These are phyloP conservation scores for Fusarium succisae DNA, from an alignment of 2,329 filamentous ascomycete genomes.

Conservation along the genomic window DNA sequence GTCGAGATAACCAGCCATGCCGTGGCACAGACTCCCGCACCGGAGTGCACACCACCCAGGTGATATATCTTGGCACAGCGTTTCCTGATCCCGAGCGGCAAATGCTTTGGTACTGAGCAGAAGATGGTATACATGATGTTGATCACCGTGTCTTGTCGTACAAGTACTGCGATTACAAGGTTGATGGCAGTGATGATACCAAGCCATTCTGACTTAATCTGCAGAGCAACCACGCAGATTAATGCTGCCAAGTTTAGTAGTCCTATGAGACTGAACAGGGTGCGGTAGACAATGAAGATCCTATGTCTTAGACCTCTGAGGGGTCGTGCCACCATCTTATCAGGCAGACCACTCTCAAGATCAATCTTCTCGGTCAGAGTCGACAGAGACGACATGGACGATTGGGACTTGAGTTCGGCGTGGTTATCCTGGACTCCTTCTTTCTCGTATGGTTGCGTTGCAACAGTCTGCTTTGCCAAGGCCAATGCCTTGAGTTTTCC, in stretches of 20 bases:
- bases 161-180: constrained; percentile 58
- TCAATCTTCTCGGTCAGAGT: constrained; percentile 44
- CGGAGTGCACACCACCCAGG: constrained; percentile 62
- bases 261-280: constrained; percentile 64
- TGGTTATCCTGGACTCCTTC: background rate
- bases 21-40: constrained; percentile 59
- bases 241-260: constrained; percentile 61
- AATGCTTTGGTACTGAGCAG: constrained; percentile 56
- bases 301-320: constrained; percentile 54
- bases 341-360: constrained; percentile 48
- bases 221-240: constrained; percentile 51
- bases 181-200: constrained; percentile 58
- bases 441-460: constrained; percentile 6
- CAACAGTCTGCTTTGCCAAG: constrained; percentile 1
- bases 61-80: constrained; percentile 62
- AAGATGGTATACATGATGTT: constrained; percentile 59
- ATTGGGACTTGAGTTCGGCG: constrained; percentile 45
- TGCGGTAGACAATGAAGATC: constrained; percentile 64
- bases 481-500: constrained; percentile 52
- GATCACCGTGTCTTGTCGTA: constrained; percentile 63
- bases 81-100: constrained; percentile 59
- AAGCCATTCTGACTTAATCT: constrained; percentile 49
- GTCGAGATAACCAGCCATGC: constrained; percentile 60
- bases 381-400: constrained; percentile 44
- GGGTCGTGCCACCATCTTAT: constrained; percentile 52